These are phyloP conservation scores for Hericium erinaceus DNA, from an alignment of 768 basidiomycete species.

Conservation along the genomic window DNA sequence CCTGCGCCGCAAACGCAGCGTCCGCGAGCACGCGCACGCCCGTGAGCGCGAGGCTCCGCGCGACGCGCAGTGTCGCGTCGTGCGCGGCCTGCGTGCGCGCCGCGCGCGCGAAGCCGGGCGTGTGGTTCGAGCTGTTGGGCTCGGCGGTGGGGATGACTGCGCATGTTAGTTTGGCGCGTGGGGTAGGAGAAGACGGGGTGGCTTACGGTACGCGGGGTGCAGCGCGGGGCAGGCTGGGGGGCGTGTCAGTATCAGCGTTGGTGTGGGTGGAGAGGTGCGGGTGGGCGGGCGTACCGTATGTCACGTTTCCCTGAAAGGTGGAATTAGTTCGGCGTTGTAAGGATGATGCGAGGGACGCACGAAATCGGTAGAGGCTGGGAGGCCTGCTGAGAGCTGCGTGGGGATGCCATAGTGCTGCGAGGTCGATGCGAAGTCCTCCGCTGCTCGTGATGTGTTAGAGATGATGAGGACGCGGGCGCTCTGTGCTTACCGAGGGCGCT, in stretches of 20 bases:
- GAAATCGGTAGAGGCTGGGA: conserved; percentile 14
- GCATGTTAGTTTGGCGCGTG: neutral
- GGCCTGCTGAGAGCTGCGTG: neutral
- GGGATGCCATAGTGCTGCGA: conserved; percentile 9
- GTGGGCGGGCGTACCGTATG: conserved; percentile 7
- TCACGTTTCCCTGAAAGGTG: conserved; percentile 10
- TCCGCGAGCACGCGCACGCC: conserved; percentile 10
- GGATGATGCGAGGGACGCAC: neutral
- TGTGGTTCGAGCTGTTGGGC: conserved; percentile 9
- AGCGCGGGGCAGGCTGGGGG: conserved; percentile 7
- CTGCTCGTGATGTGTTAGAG: neutral
- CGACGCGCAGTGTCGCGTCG: conserved; percentile 5
- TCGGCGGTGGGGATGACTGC: conserved; percentile 7
- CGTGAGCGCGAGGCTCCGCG: conserved; percentile 11
- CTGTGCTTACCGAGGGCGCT: conserved; percentile 13
- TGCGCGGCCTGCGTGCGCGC: conserved; percentile 10
- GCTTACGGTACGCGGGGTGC: conserved; percentile 12
- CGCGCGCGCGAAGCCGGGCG: conserved; percentile 8
- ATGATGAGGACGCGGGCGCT: neutral
- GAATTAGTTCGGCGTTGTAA: neutral
- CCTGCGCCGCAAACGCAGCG: conserved; percentile 6
- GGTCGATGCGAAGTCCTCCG: conserved; percentile 11
- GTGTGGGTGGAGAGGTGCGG: neutral
- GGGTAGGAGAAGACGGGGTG: neutral
- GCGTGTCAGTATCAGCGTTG: no score